Evolutionary conservation across 768 basidiomycete genomes (phyloP).

Genomic region (Coprinopsis cinerea): DNA sequence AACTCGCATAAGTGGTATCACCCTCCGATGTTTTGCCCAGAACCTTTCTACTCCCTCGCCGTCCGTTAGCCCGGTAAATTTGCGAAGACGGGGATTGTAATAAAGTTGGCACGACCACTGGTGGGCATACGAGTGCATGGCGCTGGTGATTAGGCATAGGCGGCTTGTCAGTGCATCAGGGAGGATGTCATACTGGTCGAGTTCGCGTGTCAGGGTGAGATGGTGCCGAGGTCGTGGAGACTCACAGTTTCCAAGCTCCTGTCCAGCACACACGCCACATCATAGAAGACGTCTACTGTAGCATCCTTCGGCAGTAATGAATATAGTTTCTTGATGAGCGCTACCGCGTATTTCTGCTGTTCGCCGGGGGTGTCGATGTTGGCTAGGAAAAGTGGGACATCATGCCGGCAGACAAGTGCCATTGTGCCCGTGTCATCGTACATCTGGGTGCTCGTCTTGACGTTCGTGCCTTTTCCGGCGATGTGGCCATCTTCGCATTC

Average conservation of each 20-base stretch:
- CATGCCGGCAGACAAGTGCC: constrained; percentile 16
- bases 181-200: constrained; percentile 21
- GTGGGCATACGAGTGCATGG: constrained; percentile 24
- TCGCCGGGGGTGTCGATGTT: constrained; percentile 21
- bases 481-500: constrained; percentile 1
- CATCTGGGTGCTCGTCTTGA: constrained; percentile 1
- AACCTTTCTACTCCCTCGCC: constrained; percentile 29
- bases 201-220: neutral
- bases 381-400: constrained; percentile 24
- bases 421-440: constrained; percentile 1
- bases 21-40: constrained; percentile 26
- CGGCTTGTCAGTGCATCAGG: constrained; percentile 12
- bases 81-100: constrained; percentile 25
- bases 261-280: constrained; percentile 27
- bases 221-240: constrained; percentile 3
- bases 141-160: constrained; percentile 22
- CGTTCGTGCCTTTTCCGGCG: constrained; percentile 2
- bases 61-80: constrained; percentile 27
- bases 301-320: constrained; percentile 17
- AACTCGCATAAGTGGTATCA: constrained; percentile 27
- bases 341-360: constrained; percentile 8
- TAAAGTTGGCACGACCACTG: constrained; percentile 15
- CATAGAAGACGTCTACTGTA: constrained; percentile 16
- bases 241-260: constrained; percentile 16
- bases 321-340: constrained; percentile 24